Evolutionary conservation across 805 yeast genomes (phyloP).

Genomic region (Ogataea salicorniae): DNA sequence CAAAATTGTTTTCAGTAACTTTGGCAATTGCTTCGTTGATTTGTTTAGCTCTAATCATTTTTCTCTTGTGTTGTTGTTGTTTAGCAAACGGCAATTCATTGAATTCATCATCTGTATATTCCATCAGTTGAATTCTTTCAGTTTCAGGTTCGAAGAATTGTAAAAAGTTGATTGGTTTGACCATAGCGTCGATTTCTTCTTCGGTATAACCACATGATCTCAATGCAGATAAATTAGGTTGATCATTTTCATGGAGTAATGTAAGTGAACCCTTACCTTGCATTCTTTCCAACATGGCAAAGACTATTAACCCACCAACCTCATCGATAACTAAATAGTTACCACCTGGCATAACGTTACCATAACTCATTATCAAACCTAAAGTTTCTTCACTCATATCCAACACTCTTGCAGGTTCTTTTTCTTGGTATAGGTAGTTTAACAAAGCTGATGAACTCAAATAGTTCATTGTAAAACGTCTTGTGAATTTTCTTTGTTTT

Average conservation of each 20-base stretch:
- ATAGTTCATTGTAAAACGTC: constrained; percentile 78
- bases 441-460: constrained; percentile 66
- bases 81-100: constrained; percentile 53
- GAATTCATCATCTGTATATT: constrained; percentile 47
- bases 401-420: constrained; percentile 64
- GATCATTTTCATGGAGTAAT: constrained; percentile 88
- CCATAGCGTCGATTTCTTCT: constrained; percentile 45
- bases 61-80: constrained; percentile 61
- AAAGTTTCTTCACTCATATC: constrained; percentile 84
- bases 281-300: constrained; percentile 88
- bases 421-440: constrained; percentile 63
- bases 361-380: constrained; percentile 71
- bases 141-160: constrained; percentile 79
- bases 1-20: constrained; percentile 53
- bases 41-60: constrained; percentile 51
- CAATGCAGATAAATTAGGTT: constrained; percentile 71
- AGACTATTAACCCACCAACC: constrained; percentile 85
- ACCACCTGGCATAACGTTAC: constrained; percentile 86
- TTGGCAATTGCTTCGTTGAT: constrained; percentile 45
- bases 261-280: constrained; percentile 67
- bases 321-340: constrained; percentile 85
- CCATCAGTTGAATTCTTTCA: constrained; percentile 39
- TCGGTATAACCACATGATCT: constrained; percentile 61
- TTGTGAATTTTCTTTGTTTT: constrained; percentile 84
- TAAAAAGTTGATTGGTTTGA: constrained; percentile 67